A percentile compares a stretch with the other conserved stretches of the same genome.
Conservation (phyloP, 495 filamentous ascomycete genomes). For the Xylaria venustula region DNA sequence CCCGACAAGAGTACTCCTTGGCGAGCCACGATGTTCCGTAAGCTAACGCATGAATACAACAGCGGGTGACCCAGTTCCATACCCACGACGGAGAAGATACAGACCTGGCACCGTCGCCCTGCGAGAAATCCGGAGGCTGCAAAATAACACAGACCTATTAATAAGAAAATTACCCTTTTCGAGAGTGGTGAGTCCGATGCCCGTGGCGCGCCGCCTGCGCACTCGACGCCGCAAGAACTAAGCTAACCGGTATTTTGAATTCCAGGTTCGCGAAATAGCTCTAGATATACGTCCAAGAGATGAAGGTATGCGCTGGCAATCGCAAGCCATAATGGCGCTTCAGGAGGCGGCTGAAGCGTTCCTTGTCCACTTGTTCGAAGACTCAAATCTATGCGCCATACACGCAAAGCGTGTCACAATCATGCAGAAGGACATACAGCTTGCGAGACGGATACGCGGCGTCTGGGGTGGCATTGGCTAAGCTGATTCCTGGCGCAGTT, state of each 20-base stretch:
- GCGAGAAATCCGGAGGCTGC: slow-evolving; percentile 82
- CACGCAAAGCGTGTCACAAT: slow-evolving; percentile 96
- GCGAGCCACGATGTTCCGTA: neutral
- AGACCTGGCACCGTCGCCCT: slow-evolving; percentile 82
- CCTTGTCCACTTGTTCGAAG: slow-evolving; percentile 90
- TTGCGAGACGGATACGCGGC: slow-evolving; percentile 78
- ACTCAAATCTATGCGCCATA: slow-evolving; percentile 91
- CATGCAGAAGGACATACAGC: slow-evolving; percentile 95
- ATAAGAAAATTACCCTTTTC: slow-evolving; percentile 82
- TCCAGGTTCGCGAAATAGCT: slow-evolving; percentile 81
- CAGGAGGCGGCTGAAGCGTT: slow-evolving; percentile 94
- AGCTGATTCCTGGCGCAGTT: neutral
- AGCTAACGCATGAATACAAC: neutral
- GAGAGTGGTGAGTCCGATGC: slow-evolving; percentile 60
- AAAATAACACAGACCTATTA: slow-evolving; percentile 77
- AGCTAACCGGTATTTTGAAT: slow-evolving; percentile 13
- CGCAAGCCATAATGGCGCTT: slow-evolving; percentile 82
- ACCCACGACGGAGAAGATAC: slow-evolving; percentile 65
- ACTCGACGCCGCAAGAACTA: neutral
- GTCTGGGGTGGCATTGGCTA: slow-evolving; percentile 53
- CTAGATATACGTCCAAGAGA: slow-evolving; percentile 49
- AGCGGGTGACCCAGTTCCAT: slow-evolving; percentile 74
- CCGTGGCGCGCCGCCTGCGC: neutral
- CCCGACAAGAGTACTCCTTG: neutral
- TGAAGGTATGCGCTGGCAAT: slow-evolving; percentile 81